phyloP scores from a whole-genome alignment of 2,329 filamentous ascomycete genomes.

The Colletotrichum sp. region DNA sequence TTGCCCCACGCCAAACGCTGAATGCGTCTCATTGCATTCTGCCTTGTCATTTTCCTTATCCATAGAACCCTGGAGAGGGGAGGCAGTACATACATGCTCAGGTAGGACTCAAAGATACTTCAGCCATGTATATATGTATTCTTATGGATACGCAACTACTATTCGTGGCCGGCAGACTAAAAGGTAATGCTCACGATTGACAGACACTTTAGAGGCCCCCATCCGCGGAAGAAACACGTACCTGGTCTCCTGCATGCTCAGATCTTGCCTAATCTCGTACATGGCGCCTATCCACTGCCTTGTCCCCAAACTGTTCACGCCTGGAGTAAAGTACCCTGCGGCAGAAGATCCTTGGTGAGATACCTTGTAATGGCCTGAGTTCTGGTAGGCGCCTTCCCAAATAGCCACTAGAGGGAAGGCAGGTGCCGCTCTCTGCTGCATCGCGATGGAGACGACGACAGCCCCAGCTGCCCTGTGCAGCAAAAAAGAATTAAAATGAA shows the following conservation, averaged over 20 bases:
- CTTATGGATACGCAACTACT: background rate
- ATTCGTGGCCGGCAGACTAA: background rate
- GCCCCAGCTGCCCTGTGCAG: background rate
- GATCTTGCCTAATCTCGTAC: background rate
- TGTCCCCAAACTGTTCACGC: background rate
- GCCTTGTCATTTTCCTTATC: background rate
- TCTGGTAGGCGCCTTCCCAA: background rate
- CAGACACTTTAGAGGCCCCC: background rate
- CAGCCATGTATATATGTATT: background rate
- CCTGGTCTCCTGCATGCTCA: background rate
- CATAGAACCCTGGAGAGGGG: background rate
- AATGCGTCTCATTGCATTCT: background rate
- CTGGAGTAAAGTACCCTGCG: conserved; percentile 4
- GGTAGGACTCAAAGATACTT: background rate
- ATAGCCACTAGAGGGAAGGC: background rate
- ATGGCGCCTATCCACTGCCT: background rate
- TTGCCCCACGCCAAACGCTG: background rate
- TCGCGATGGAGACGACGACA: background rate
- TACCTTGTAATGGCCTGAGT: background rate
- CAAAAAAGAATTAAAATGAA: background rate
- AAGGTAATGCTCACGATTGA: background rate
- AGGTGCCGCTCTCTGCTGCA: background rate
- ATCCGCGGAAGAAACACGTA: background rate
- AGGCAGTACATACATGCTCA: background rate
- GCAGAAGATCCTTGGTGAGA: background rate